A percentile compares a stretch with the other conserved stretches of the same genome.
These are phyloP conservation scores for Chlorella sp. DNA, from an alignment of 139 green algal species.

Conservation along the genomic window DNA sequence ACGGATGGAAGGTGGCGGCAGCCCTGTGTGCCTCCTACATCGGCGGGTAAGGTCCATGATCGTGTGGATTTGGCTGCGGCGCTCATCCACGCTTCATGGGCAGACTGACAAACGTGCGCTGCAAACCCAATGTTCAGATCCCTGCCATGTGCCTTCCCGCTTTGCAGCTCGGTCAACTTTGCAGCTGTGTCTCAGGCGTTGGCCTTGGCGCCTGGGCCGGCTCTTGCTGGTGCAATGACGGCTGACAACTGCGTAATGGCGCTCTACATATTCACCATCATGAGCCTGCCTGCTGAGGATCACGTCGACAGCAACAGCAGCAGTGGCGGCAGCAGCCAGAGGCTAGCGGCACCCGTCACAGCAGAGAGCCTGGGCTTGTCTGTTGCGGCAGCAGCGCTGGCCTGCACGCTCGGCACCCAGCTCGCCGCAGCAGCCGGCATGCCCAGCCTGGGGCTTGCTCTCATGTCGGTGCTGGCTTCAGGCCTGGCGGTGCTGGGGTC, in stretches of 20 bases:
- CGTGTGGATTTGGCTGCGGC: too few relatives aligned
- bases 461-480: slow-evolving; percentile 50
- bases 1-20: slow-evolving; percentile 65
- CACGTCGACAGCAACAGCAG: not conserved
- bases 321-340: not conserved
- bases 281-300: slow-evolving; percentile 48
- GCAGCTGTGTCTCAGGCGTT: slow-evolving; percentile 68
- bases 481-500: slow-evolving; percentile 15
- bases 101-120: too few relatives aligned
- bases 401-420: slow-evolving; percentile 31
- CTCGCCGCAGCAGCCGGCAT: slow-evolving; percentile 23
- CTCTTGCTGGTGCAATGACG: slow-evolving; percentile 71
- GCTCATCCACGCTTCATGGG: too few relatives aligned
- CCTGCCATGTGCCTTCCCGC: too few relatives aligned
- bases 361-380: slow-evolving; percentile 47
- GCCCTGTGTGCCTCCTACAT: slow-evolving; percentile 85
- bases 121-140: too few relatives aligned
- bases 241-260: slow-evolving; percentile 87
- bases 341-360: not conserved
- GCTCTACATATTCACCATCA: slow-evolving; percentile 67
- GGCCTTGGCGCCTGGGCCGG: slow-evolving; percentile 29
- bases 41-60: slow-evolving; percentile 47
- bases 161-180: slow-evolving; percentile 84
- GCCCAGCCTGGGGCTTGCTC: slow-evolving; percentile 30
- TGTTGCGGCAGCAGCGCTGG: slow-evolving; percentile 47